phyloP scores from a whole-genome alignment of 106 monocot genomes.

The Acorus calamus region DNA sequence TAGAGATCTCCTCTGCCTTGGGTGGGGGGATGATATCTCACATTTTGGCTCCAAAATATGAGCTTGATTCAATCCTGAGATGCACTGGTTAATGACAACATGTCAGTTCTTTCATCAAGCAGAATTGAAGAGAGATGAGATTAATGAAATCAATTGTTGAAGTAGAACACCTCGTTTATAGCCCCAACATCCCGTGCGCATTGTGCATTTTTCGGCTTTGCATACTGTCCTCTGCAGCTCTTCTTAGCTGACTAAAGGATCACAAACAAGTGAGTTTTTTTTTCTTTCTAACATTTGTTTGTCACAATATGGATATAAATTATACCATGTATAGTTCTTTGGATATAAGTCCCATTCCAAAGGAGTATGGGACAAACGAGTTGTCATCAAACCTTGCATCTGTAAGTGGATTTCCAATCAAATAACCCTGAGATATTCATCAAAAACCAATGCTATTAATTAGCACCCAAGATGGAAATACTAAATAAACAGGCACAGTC shows the following conservation, averaged over 20 bases:
- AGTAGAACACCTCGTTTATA: constrained; percentile 10
- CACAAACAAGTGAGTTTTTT: neutral
- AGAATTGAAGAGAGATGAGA: no score
- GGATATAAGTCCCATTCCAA: constrained; percentile 35
- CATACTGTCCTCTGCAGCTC: constrained; percentile 21
- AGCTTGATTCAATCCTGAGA: no score
- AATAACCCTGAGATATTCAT: constrained; percentile 28
- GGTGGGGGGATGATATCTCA: no score
- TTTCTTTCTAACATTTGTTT: neutral
- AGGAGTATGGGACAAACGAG: neutral
- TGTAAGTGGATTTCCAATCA: constrained; percentile 31
- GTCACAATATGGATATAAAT: neutral
- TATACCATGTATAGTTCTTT: constrained; percentile 28
- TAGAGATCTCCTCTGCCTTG: no score
- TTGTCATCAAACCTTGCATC: constrained; percentile 7
- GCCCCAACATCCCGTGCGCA: constrained; percentile 9
- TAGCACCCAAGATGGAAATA: no score
- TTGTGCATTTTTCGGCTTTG: constrained; percentile 2
- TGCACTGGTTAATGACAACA: no score
- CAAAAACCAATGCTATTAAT: no score
- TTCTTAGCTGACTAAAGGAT: constrained; percentile 12
- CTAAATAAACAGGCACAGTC: no score
- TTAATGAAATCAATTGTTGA: no score
- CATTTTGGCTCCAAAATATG: no score
- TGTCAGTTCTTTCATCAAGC: neutral